These are phyloP conservation scores for Fistulinella cinereoalba DNA, from an alignment of 1,284 basidiomycete genomes.

Conservation along the genomic window DNA sequence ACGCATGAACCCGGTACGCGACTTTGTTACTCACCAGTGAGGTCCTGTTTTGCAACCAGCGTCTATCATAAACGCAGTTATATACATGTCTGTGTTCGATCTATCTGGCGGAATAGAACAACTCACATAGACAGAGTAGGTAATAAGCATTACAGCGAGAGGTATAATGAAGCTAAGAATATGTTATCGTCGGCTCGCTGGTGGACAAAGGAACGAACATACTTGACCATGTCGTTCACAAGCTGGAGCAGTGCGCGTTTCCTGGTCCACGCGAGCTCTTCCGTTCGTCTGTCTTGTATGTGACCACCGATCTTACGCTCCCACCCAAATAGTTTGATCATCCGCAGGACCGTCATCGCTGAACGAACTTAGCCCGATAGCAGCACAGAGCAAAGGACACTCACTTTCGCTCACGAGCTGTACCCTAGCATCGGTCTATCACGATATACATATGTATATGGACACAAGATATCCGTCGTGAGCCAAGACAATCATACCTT, in stretches of 20 bases:
- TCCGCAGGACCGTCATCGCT: slow-evolving; percentile 43
- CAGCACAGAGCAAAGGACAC: neutral
- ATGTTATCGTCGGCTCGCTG: neutral
- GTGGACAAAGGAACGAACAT: neutral
- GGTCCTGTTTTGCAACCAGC: slow-evolving; percentile 15
- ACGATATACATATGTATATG: too few species aligned
- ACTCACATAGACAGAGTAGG: slow-evolving; percentile 20
- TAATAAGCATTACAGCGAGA: slow-evolving; percentile 37
- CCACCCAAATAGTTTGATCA: slow-evolving; percentile 74
- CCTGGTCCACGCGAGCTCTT: slow-evolving; percentile 16
- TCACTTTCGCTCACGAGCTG: slow-evolving; percentile 21
- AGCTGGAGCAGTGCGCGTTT: slow-evolving; percentile 16
- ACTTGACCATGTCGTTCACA: slow-evolving; percentile 8
- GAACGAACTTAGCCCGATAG: slow-evolving; percentile 28
- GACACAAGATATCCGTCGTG: too few species aligned
- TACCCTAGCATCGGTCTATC: slow-evolving; percentile 20
- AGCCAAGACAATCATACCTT: slow-evolving; percentile 3
- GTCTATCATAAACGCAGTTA: slow-evolving; percentile 7
- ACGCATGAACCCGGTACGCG: neutral
- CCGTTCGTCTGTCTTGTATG: slow-evolving; percentile 38
- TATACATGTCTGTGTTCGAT: too few species aligned
- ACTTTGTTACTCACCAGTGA: slow-evolving; percentile 16
- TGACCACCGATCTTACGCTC: slow-evolving; percentile 52
- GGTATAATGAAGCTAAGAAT: slow-evolving; percentile 25
- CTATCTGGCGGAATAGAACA: neutral